Conservation (phyloP, 169 alveolate species). For the Plasmodium billcollinsi region DNA sequence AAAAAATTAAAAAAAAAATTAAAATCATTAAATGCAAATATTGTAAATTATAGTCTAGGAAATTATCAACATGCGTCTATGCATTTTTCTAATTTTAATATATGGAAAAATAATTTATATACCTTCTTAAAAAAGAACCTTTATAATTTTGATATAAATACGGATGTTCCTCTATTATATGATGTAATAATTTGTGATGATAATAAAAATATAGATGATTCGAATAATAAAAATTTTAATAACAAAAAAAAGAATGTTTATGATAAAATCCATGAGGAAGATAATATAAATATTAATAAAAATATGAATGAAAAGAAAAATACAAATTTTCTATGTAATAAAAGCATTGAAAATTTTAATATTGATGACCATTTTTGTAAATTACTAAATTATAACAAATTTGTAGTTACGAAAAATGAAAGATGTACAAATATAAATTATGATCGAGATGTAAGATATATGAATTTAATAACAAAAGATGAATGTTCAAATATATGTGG, state of each 20-base stretch:
- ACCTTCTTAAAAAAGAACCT: conserved; percentile 32
- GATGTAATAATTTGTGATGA: not conserved
- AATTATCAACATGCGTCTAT: conserved; percentile 74
- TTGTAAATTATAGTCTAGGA: conserved; percentile 59
- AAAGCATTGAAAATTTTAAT: not conserved
- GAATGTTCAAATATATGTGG: conserved; percentile 25
- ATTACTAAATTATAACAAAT: conserved; percentile 8
- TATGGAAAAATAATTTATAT: conserved; percentile 58
- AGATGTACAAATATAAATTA: conserved; percentile 23
- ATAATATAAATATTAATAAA: not conserved
- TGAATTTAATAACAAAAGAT: conserved; percentile 27
- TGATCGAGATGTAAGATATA: conserved; percentile 52
- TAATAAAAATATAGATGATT: not conserved
- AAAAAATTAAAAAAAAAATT: conserved; percentile 63
- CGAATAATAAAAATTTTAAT: too few relatives aligned
- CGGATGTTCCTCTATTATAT: conserved; percentile 11
- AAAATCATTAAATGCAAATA: conserved; percentile 33
- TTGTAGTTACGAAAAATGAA: conserved; percentile 51
- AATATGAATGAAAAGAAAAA: not conserved
- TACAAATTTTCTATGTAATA: not conserved
- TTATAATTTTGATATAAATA: conserved; percentile 15
- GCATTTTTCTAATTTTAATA: conserved; percentile 67
- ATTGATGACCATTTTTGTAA: conserved; percentile 38
- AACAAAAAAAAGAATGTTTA: not conserved
- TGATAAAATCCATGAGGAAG: not conserved